Conservation (phyloP, 192 early-diverging fungal species). For the Fimicolochytrium jonesii region DNA sequence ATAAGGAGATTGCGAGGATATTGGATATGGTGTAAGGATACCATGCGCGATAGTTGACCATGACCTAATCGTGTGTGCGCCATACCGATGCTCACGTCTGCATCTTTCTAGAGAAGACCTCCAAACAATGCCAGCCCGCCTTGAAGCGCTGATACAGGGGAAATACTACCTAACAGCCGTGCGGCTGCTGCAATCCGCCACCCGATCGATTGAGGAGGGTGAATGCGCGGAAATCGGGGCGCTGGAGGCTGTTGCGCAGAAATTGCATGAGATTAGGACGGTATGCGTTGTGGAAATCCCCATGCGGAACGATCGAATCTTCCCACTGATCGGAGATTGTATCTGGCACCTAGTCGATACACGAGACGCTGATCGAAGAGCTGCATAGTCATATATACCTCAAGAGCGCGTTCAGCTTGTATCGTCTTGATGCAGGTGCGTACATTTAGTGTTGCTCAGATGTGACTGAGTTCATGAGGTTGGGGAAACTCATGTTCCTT, state of each 20-base stretch:
- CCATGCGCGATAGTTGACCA: too few relatives aligned
- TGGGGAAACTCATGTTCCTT: too few relatives aligned
- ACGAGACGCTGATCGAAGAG: constrained; percentile 52
- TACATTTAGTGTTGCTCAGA: too few relatives aligned
- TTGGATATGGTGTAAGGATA: constrained; percentile 49
- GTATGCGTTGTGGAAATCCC: constrained; percentile 16
- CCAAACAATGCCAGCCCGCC: constrained; percentile 38
- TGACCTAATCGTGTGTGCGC: too few relatives aligned
- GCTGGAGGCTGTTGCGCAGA: constrained; percentile 35
- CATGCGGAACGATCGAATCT: background rate
- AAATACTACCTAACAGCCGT: constrained; percentile 53
- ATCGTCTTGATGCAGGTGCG: constrained; percentile 35
- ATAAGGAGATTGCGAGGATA: constrained; percentile 57
- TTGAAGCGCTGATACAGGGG: constrained; percentile 43
- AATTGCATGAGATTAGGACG: constrained; percentile 33
- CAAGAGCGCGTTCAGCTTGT: constrained; percentile 43
- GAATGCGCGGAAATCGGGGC: constrained; percentile 55
- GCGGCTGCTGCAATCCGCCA: constrained; percentile 30
- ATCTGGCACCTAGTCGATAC: constrained; percentile 27
- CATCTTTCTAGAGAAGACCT: constrained; percentile 44
- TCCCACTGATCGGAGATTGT: too few relatives aligned
- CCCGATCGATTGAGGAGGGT: constrained; percentile 26
- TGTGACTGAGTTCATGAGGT: too few relatives aligned
- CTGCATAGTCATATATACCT: constrained; percentile 56
- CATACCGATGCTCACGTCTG: too few relatives aligned